phyloP scores from a whole-genome alignment of 306 rosid species.

The Prunus armeniaca region DNA sequence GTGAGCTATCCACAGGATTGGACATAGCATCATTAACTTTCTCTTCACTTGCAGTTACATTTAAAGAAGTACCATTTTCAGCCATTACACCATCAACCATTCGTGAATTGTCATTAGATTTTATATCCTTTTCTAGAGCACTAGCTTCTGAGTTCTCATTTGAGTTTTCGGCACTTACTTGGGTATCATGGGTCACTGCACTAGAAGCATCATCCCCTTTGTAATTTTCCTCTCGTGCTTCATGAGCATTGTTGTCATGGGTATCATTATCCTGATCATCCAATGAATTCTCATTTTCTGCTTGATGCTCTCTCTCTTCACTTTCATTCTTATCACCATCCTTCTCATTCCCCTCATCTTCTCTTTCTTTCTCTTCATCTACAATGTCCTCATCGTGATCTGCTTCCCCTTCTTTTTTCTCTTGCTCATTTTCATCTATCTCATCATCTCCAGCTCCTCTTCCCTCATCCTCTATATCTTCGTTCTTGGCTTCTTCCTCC shows the following conservation, averaged over 20 bases:
- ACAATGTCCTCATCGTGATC: constrained; percentile 53
- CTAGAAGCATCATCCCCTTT: constrained; percentile 97
- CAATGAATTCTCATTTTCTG: constrained; percentile 37
- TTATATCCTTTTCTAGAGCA: constrained; percentile 30
- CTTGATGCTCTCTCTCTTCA: constrained; percentile 43
- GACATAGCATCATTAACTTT: constrained; percentile 27
- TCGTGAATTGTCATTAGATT: constrained; percentile 25
- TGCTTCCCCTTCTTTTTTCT: constrained; percentile 47
- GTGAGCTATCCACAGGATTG: constrained; percentile 27
- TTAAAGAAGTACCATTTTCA: constrained; percentile 29
- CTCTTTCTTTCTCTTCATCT: constrained; percentile 64
- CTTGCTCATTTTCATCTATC: constrained; percentile 72
- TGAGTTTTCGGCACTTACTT: constrained; percentile 39
- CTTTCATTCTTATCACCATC: constrained; percentile 30
- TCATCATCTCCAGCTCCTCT: constrained; percentile 69
- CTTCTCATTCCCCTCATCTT: constrained; percentile 40
- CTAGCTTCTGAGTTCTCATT: constrained; percentile 32
- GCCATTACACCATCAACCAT: constrained; percentile 34
- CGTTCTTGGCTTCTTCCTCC: constrained; percentile 55
- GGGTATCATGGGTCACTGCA: constrained; percentile 83
- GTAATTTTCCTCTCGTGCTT: constrained; percentile 90
- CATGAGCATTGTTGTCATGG: constrained; percentile 42
- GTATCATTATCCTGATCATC: constrained; percentile 41
- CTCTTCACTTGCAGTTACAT: constrained; percentile 29
- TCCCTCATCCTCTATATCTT: constrained; percentile 52